These are phyloP conservation scores for Vigna unguiculata DNA, from an alignment of 306 rosid genomes.

Conservation along the genomic window DNA sequence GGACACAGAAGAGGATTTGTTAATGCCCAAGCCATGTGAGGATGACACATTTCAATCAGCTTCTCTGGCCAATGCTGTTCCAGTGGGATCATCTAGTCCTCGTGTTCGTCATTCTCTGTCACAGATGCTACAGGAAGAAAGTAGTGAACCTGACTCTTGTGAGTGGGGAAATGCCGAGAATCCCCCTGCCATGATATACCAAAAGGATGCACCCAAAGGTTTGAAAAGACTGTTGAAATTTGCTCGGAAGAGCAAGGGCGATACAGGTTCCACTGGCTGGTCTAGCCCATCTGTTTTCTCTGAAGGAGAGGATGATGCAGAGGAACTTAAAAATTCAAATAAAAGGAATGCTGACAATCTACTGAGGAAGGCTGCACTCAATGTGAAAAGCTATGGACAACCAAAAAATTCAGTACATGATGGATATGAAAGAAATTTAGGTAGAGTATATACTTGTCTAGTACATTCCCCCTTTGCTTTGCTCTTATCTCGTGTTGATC, in stretches of 20 bases:
- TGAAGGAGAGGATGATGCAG: constrained; percentile 97
- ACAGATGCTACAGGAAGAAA: constrained; percentile 98
- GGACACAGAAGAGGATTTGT: constrained; percentile 87
- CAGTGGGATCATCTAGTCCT: constrained; percentile 65
- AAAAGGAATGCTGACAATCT: constrained; percentile 73
- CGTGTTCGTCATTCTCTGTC: constrained; percentile 95
- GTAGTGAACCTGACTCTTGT: constrained; percentile 72
- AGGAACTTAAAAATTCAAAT: constrained; percentile 59
- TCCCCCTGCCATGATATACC: constrained; percentile 82
- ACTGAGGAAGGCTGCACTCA: constrained; percentile 75
- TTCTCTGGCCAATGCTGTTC: constrained; percentile 57
- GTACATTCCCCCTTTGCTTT: constrained; percentile 45
- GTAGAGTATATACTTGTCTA: constrained; percentile 58
- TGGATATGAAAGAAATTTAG: constrained; percentile 63
- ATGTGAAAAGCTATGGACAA: constrained; percentile 70
- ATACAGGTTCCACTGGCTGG: constrained; percentile 74
- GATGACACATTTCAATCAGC: constrained; percentile 56
- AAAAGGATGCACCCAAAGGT: constrained; percentile 94
- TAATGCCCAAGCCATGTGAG: constrained; percentile 55
- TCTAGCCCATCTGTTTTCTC: constrained; percentile 96
- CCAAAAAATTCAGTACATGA: constrained; percentile 64
- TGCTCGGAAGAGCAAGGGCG: constrained; percentile 95
- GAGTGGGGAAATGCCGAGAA: constrained; percentile 98
- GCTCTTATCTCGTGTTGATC: constrained; percentile 19
- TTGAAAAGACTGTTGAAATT: constrained; percentile 91